phyloP scores from a whole-genome alignment of 2,329 filamentous ascomycete species.

The Acephala macrosclerotiorum region DNA sequence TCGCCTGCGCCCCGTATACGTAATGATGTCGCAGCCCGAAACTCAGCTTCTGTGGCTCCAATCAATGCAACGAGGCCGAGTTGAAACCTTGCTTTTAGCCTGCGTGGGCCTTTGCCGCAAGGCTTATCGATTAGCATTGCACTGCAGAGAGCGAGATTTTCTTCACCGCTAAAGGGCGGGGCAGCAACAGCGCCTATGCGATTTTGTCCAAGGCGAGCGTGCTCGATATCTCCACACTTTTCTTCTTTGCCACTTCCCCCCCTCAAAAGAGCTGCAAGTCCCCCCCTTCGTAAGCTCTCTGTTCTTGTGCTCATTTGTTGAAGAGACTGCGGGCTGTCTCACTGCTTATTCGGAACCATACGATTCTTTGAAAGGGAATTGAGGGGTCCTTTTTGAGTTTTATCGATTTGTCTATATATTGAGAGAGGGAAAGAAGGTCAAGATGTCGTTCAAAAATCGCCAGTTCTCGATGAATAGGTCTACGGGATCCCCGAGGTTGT shows the following conservation, averaged over 20 bases:
- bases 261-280: neutral
- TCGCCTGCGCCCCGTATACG: constrained; percentile 3
- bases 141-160: constrained; percentile 19
- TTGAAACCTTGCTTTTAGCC: constrained; percentile 22
- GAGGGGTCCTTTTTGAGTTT: too few relatives aligned
- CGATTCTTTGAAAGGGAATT: neutral
- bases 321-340: neutral
- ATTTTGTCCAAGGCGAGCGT: neutral
- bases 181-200: neutral
- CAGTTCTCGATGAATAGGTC: constrained; percentile 74
- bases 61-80: neutral
- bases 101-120: constrained; percentile 7
- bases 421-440: constrained; percentile 13
- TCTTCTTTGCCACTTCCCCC: neutral
- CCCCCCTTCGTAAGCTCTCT: neutral
- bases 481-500: constrained; percentile 64
- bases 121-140: constrained; percentile 27
- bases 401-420: neutral
- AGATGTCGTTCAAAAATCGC: constrained; percentile 57
- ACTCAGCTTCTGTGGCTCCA: neutral
- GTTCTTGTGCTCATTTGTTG: neutral
- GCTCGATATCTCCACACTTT: neutral
- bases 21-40: constrained; percentile 1
- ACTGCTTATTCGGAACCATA: neutral
- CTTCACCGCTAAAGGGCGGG: constrained; percentile 5